Evolutionary conservation across 2,329 filamentous ascomycete genomes (phyloP), one percentile per base, ranked within the genome.

Genomic region (Paecilomyces formosus): DNA sequence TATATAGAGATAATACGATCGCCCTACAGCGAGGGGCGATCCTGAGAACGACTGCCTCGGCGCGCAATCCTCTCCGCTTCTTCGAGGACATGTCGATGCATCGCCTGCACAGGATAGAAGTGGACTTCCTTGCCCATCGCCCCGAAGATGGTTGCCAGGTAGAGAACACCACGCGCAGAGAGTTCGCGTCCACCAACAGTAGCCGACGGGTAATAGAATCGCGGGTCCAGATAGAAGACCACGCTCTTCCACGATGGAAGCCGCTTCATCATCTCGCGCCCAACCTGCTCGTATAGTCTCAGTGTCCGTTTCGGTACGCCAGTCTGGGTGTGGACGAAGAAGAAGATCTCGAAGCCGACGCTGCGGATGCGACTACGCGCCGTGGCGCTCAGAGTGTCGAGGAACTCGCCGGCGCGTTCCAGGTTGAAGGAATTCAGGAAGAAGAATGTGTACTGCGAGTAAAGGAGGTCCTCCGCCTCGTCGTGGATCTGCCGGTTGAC

Each of bases 401-500:
- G 65, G 60, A 74, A 73, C 0, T 62, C 62, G 2, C 60, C 66
- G 3, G 73, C 55, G 2, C 64, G 66, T 57, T 70, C 65, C 3
- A 71, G 63, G 52, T 71, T 65, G 60, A 73, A 70, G 1, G 68
- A 65, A 56, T 74, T 71, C 21, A 65, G 66, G 62, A 74, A 72
- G 62, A 73, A 74, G 1, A 74, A 65, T 5, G 71, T 73, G 58
- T 71, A 62, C 6, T 63, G 64, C 26, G 70, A 72, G 58, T 73
- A 74, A 6, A 74, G 66, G 49, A 66, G 66, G 56, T 70, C 65
- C 59, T 74, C 71, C 18, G 68, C 67, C 57, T 74, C 71, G 58
- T 68, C 63, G 62, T 74, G 71, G 58, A 74, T 69, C 55, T 72
- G 70, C 2, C 64, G 70, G 57, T 72, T 72, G 30, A 72, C 67